These are phyloP conservation scores for Fusarium falciforme DNA, from an alignment of 2,329 filamentous ascomycete species.

Conservation along the genomic window DNA sequence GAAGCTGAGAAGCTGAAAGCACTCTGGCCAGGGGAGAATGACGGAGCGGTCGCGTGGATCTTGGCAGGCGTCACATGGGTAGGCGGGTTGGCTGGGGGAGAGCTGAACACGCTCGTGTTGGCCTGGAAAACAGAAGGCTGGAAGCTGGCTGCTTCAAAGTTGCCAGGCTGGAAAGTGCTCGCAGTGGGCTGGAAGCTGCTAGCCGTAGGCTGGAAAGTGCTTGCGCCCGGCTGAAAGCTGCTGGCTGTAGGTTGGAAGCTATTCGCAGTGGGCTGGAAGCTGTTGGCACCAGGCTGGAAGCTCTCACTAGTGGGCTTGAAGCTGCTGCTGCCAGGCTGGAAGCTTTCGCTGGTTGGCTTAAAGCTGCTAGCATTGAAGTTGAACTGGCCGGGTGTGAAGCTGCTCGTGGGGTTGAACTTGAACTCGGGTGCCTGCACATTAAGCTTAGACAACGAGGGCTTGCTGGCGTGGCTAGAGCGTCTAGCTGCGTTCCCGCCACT, in stretches of 20 bases:
- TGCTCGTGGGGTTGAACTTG: slow-evolving; percentile 73
- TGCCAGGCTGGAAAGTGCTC: slow-evolving; percentile 19
- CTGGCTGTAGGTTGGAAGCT: slow-evolving; percentile 60
- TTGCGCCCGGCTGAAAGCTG: slow-evolving; percentile 36
- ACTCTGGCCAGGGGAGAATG: slow-evolving; percentile 75
- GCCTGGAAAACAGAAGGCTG: slow-evolving; percentile 63
- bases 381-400: slow-evolving; percentile 40
- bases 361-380: slow-evolving; percentile 33
- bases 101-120: slow-evolving; percentile 32
- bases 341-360: slow-evolving; percentile 50
- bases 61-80: slow-evolving; percentile 50
- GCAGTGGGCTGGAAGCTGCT: slow-evolving; percentile 37
- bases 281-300: slow-evolving; percentile 59
- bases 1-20: slow-evolving; percentile 77
- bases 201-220: slow-evolving; percentile 59
- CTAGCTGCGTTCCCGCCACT: slow-evolving; percentile 50
- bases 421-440: slow-evolving; percentile 93
- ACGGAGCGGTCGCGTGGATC: slow-evolving; percentile 77
- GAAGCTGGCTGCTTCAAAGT: slow-evolving; percentile 31
- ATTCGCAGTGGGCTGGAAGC: slow-evolving; percentile 42
- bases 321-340: slow-evolving; percentile 60
- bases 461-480: slow-evolving; percentile 70
- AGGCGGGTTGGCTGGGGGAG: slow-evolving; percentile 24
- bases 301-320: slow-evolving; percentile 54
- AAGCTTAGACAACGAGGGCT: slow-evolving; percentile 79